Evolutionary conservation across 2,329 filamentous ascomycete genomes (phyloP).

Genomic region (Trichoderma sp.): DNA sequence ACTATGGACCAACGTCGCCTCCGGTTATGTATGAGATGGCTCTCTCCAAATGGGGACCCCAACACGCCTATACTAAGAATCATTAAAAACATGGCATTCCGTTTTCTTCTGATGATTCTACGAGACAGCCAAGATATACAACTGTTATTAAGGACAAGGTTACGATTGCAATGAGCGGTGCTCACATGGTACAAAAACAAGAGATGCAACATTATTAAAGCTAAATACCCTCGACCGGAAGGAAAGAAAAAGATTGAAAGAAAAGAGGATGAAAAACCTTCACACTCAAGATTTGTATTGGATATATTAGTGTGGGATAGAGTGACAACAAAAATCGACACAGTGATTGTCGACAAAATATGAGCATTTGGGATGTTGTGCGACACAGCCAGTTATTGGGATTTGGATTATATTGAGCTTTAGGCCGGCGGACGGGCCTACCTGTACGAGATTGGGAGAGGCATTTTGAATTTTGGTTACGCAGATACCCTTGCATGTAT

Average conservation of each 20-base stretch:
- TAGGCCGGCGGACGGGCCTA: not conserved
- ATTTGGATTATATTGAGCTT: not conserved
- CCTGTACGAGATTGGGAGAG: not conserved
- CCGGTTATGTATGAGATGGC: slow-evolving; percentile 49
- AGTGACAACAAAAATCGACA: not conserved
- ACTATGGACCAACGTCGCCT: slow-evolving; percentile 47
- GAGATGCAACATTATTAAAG: not conserved
- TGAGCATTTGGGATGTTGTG: not conserved
- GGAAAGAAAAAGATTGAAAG: not conserved
- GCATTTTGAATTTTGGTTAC: not conserved
- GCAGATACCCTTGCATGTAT: not conserved
- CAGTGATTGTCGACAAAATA: not conserved
- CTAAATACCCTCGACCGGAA: not conserved
- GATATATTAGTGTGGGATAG: not conserved
- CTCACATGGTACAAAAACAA: not conserved
- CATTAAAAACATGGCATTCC: not conserved
- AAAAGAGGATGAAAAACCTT: not conserved
- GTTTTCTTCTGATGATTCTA: slow-evolving; percentile 20
- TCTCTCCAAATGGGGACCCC: slow-evolving; percentile 44
- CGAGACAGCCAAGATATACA: not conserved
- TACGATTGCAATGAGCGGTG: not conserved
- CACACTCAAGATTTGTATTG: not conserved
- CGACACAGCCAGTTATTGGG: not conserved
- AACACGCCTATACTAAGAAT: slow-evolving; percentile 46
- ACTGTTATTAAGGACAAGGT: not conserved